Evolutionary conservation across 2,329 filamentous ascomycete genomes (phyloP), one percentile per base, ranked within the genome.

Genomic region (Corniculantispora saksenae): DNA sequence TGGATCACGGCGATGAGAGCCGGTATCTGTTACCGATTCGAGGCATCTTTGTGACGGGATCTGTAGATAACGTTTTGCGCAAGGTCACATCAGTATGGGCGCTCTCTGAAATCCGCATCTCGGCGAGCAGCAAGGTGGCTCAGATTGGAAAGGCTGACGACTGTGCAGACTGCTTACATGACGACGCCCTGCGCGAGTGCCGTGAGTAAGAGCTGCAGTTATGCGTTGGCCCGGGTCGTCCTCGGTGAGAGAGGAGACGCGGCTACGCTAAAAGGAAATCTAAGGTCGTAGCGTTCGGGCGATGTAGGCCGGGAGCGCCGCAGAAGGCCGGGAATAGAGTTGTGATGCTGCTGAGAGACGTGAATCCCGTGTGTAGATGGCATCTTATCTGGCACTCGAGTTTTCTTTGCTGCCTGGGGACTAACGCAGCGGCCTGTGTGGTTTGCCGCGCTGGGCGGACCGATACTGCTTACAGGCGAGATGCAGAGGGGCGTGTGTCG

Each of bases 71-170:
- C 19, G 19, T 45, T 61, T 53, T 23, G 13, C 40, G 47, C n/a
- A 23, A 43, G 35, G 48, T 45, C 7, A 51, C 57, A 60, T 38
- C 15, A 29, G 45, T 17, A 60, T 61, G 48, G 48, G 45, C 15
- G 35, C 29, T 12, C 32, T 61, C 23, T 10, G 23, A 61, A 54
- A 45, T 23, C 59, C 59, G 59, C 23, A 43, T 29, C 48, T 45
- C 48, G 48, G 59, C 21, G 48, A 61, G 27, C 23, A 61, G 13
- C 21, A 43, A 43, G 32, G 48, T 54, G 59, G 59, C 59, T 61
- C 23, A 61, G 35, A 45, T 61, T 35, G 57, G 47, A 43, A 51
- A 21, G 57, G 57, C 57, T 60, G 57, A 61, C 48, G 35, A 43
- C 19, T 27, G 59, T 21, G n/a, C 6, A 54, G 17, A n/a, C 27